A percentile compares a stretch with the other conserved stretches of the same genome.
These are phyloP conservation scores for Fusarium nisikadoi DNA, from an alignment of 2,329 filamentous ascomycete species.

Conservation along the genomic window DNA sequence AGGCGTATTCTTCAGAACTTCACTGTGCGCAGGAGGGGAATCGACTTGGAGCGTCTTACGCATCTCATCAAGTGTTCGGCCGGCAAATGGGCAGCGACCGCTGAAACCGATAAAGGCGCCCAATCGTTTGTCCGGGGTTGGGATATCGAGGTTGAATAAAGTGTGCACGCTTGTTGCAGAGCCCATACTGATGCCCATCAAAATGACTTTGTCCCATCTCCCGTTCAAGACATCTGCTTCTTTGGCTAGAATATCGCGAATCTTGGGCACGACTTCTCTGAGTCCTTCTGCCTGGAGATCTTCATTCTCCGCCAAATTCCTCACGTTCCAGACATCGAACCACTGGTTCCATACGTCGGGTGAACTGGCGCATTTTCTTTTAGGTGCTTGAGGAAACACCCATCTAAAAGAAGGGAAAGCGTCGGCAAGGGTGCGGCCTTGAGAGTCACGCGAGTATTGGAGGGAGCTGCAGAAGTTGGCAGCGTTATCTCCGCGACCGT, in stretches of 20 bases:
- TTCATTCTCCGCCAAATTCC: slow-evolving; percentile 53
- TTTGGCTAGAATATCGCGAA: slow-evolving; percentile 47
- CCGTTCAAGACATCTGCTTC: slow-evolving; percentile 53
- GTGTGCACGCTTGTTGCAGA: slow-evolving; percentile 54
- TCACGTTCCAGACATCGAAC: slow-evolving; percentile 62
- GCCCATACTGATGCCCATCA: slow-evolving; percentile 60
- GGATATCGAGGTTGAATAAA: slow-evolving; percentile 50
- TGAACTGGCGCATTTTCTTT: slow-evolving; percentile 41
- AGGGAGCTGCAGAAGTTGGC: slow-evolving; percentile 48
- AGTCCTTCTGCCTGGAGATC: slow-evolving; percentile 57
- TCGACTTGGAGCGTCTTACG: slow-evolving; percentile 13
- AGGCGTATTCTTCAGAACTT: slow-evolving; percentile 55
- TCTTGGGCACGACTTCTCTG: slow-evolving; percentile 48
- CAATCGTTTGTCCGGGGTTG: slow-evolving; percentile 16
- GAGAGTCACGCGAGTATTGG: slow-evolving; percentile 46
- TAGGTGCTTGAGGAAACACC: slow-evolving; percentile 60
- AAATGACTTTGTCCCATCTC: slow-evolving; percentile 52
- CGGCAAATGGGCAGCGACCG: slow-evolving; percentile 51
- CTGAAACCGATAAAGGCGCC: slow-evolving; percentile 54
- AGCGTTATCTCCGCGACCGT: slow-evolving; percentile 56
- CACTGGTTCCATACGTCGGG: slow-evolving; percentile 53
- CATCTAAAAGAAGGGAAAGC: slow-evolving; percentile 59
- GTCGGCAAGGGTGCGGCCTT: slow-evolving; percentile 49
- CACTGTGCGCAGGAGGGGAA: background rate
- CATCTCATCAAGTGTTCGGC: slow-evolving; percentile 45